Conservation (phyloP, 2,329 filamentous ascomycete species). For the Mycocentrospora acerina region DNA sequence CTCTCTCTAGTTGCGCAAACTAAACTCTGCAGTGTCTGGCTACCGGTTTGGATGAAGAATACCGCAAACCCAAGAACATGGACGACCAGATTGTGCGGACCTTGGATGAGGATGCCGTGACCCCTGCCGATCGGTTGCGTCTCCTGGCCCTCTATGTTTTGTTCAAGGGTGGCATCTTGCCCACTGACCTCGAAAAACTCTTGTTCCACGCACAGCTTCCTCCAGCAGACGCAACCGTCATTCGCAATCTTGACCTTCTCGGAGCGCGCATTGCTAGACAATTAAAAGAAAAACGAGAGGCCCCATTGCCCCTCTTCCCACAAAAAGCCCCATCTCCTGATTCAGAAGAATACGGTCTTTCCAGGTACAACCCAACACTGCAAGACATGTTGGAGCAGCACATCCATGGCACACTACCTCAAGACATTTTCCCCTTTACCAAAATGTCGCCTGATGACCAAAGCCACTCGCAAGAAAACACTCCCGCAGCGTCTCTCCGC, state of each 20-base stretch:
- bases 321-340: conserved; percentile 58
- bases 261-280: conserved; percentile 71
- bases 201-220: conserved; percentile 80
- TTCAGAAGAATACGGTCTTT: conserved; percentile 77
- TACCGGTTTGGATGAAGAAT: conserved; percentile 90
- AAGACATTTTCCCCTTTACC: conserved; percentile 50
- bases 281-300: conserved; percentile 75
- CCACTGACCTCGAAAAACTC: conserved; percentile 80
- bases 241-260: conserved; percentile 78
- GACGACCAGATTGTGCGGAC: conserved; percentile 82
- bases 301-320: conserved; percentile 68
- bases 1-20: too few species aligned
- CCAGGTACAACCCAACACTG: conserved; percentile 78
- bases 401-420: conserved; percentile 45
- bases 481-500: conserved; percentile 68
- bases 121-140: conserved; percentile 73
- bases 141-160: conserved; percentile 84
- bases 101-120: conserved; percentile 80
- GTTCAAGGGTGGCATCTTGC: conserved; percentile 81
- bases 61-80: conserved; percentile 85
- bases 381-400: conserved; percentile 82
- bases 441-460: conserved; percentile 63
- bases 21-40: conserved; percentile 63
- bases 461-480: conserved; percentile 55
- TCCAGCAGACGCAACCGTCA: conserved; percentile 68